A percentile compares a stretch with the other conserved stretches of the same genome.
These are phyloP conservation scores for Echites panduratus DNA, from an alignment of 257 asterid species.

Conservation along the genomic window DNA sequence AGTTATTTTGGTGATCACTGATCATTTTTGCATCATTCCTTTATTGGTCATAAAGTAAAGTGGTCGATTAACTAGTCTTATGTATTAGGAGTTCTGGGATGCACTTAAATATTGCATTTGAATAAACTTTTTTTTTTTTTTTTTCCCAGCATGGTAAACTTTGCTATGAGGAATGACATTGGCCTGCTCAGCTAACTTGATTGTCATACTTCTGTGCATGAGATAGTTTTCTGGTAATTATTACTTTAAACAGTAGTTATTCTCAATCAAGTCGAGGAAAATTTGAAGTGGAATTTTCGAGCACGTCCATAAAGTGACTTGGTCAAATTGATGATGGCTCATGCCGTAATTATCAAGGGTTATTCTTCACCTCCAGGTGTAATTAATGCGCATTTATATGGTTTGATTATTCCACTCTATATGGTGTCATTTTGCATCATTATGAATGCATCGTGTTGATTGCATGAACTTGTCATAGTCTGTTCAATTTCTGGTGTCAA, in stretches of 20 bases:
- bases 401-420: not conserved
- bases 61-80: not conserved
- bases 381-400: not conserved
- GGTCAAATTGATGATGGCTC: conserved; percentile 28
- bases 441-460: conserved; percentile 7
- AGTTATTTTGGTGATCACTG: not conserved
- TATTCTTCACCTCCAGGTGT: conserved; percentile 14
- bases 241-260: not conserved
- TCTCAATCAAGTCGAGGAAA: conserved; percentile 9
- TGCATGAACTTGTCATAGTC: conserved; percentile 13
- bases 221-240: not conserved
- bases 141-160: not conserved
- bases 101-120: not conserved
- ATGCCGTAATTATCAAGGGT: conserved; percentile 16
- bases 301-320: conserved; percentile 15
- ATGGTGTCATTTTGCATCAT: conserved; percentile 4
- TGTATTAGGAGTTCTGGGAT: not conserved
- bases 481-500: conserved; percentile 9
- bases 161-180: not conserved
- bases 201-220: not conserved
- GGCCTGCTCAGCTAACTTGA: not conserved
- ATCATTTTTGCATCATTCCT: conserved; percentile 2
- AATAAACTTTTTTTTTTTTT: not conserved
- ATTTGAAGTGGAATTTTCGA: not conserved
- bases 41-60: not conserved